phyloP scores from a whole-genome alignment of 176 grass and related monocot species.

The Rhynchospora pubera region DNA sequence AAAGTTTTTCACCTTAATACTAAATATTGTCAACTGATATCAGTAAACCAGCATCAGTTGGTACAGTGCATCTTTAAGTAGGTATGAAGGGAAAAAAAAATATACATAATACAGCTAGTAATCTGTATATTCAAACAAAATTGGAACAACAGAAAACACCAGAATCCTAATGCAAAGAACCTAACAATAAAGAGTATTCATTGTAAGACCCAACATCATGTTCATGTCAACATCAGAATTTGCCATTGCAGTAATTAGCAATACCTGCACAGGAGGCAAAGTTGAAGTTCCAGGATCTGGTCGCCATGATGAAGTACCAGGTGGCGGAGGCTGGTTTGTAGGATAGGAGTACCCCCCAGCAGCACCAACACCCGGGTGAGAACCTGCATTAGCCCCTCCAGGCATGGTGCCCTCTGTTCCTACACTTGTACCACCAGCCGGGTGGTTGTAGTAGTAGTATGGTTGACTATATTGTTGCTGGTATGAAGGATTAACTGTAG shows the following conservation, averaged over 20 bases:
- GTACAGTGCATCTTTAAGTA: slow-evolving; percentile 2
- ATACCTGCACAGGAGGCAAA: slow-evolving; percentile 66
- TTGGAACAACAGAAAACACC: not conserved
- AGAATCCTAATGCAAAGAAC: not conserved
- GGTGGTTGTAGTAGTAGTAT: slow-evolving; percentile 62
- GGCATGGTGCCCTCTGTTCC: slow-evolving; percentile 31
- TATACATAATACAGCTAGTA: not conserved
- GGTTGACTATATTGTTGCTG: slow-evolving; percentile 81
- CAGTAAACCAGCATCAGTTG: not conserved
- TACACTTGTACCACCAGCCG: slow-evolving; percentile 34
- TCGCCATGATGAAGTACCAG: slow-evolving; percentile 80
- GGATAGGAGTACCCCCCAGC: slow-evolving; percentile 60
- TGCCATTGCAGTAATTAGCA: slow-evolving; percentile 9
- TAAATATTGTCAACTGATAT: not conserved
- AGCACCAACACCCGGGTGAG: slow-evolving; percentile 15
- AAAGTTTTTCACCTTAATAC: not conserved
- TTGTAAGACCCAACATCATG: not conserved
- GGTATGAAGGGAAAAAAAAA: not conserved
- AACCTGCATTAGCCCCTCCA: slow-evolving; percentile 27
- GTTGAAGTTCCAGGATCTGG: slow-evolving; percentile 40
- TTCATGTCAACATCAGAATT: not conserved
- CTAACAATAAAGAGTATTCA: not conserved
- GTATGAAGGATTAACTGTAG: slow-evolving; percentile 53
- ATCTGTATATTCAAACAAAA: not conserved
- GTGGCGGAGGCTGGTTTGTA: slow-evolving; percentile 76